Evolutionary conservation across 352 stramenopile species (phyloP).

Genomic region (Halophytophthora batemanensis): DNA sequence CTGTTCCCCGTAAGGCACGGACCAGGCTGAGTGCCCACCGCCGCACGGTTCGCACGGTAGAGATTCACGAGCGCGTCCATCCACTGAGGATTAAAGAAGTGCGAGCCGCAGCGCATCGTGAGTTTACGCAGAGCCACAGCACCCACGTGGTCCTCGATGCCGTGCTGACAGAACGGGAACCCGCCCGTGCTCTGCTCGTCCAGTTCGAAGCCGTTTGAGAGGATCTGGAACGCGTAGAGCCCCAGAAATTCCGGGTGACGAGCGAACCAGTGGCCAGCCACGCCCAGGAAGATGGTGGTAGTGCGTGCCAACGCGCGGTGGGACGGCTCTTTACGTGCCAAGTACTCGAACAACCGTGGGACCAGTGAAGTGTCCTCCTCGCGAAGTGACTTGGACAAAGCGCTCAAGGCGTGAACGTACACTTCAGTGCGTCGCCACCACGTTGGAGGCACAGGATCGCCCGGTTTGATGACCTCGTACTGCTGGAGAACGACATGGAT

Average conservation of each 20-base stretch:
- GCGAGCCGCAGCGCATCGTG: slow-evolving; percentile 49
- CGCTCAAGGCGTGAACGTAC: slow-evolving; percentile 80
- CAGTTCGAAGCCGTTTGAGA: slow-evolving; percentile 65
- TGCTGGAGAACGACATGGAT: slow-evolving; percentile 72
- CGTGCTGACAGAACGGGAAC: slow-evolving; percentile 46
- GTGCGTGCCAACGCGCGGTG: slow-evolving; percentile 62
- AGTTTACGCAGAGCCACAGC: slow-evolving; percentile 69
- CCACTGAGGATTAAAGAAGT: slow-evolving; percentile 69
- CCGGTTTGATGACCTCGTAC: slow-evolving; percentile 55
- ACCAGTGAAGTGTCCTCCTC: slow-evolving; percentile 75
- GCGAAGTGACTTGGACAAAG: slow-evolving; percentile 76
- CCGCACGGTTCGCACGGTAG: slow-evolving; percentile 44
- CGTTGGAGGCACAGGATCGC: slow-evolving; percentile 33
- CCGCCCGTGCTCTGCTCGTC: slow-evolving; percentile 27
- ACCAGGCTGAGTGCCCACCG: slow-evolving; percentile 15
- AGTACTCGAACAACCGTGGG: slow-evolving; percentile 66
- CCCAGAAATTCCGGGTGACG: slow-evolving; percentile 54
- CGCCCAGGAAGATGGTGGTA: slow-evolving; percentile 66
- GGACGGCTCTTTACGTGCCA: slow-evolving; percentile 62
- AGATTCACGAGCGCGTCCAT: slow-evolving; percentile 67
- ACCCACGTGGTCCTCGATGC: slow-evolving; percentile 65
- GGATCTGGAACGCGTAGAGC: slow-evolving; percentile 60
- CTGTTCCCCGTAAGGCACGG: slow-evolving; percentile 39
- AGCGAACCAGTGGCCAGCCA: slow-evolving; percentile 73
- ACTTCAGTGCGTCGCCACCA: slow-evolving; percentile 80